Conservation (phyloP, 2,329 filamentous ascomycete species). For the Pseudopyricularia cyperi region DNA sequence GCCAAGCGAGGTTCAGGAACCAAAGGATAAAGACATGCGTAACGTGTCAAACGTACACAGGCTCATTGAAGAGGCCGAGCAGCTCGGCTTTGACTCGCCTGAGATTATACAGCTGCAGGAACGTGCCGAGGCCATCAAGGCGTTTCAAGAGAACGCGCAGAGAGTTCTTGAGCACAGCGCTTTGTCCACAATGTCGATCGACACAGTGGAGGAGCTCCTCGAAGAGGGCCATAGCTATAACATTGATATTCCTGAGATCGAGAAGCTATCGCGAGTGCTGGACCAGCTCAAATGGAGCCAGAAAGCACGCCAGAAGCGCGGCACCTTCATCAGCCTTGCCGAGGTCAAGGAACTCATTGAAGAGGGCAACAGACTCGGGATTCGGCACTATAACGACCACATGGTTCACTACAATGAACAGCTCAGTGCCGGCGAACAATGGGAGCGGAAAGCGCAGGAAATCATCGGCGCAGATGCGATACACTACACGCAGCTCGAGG, state of each 20-base stretch:
- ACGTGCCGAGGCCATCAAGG: conserved; percentile 69
- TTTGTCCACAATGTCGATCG: conserved; percentile 40
- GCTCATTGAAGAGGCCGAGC: conserved; percentile 70
- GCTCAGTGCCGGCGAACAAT: conserved; percentile 62
- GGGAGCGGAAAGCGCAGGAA: conserved; percentile 89
- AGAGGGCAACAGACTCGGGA: conserved; percentile 62
- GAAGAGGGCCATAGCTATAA: conserved; percentile 83
- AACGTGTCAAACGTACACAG: conserved; percentile 82
- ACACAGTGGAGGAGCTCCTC: conserved; percentile 80
- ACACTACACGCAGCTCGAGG: conserved; percentile 89
- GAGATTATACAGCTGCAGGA: conserved; percentile 81
- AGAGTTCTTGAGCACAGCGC: conserved; percentile 54
- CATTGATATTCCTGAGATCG: conserved; percentile 80
- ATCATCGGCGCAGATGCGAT: conserved; percentile 84
- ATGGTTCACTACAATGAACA: conserved; percentile 66
- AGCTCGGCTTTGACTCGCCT: conserved; percentile 82
- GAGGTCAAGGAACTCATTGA: conserved; percentile 71
- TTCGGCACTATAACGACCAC: conserved; percentile 70
- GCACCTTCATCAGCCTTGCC: conserved; percentile 55
- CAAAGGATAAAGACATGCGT: conserved; percentile 78
- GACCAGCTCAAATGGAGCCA: conserved; percentile 85
- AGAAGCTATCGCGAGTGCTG: conserved; percentile 65
- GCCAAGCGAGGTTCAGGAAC: conserved; percentile 40
- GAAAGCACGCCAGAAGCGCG: conserved; percentile 53
- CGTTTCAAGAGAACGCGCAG: conserved; percentile 68